A percentile compares a stretch with the other conserved stretches of the same genome.
These are phyloP conservation scores for Coccomyxa subellipsoidea DNA, from an alignment of 163 green algal genomes.

Conservation along the genomic window DNA sequence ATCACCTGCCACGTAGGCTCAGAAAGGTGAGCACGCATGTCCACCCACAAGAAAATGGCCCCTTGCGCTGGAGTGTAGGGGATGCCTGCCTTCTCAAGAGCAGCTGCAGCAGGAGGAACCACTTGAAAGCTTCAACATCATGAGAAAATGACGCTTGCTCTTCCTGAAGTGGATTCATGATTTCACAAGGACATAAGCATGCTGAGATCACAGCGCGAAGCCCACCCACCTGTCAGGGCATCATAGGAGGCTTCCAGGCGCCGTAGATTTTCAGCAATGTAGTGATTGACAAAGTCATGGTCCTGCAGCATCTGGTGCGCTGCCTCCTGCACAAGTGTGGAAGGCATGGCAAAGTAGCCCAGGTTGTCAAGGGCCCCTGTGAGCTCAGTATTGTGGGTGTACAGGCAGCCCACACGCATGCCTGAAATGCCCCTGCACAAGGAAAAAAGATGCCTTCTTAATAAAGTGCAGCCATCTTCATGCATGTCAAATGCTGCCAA, in stretches of 20 bases:
- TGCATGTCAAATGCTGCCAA: background rate
- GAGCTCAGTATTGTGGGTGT: slow-evolving; percentile 53
- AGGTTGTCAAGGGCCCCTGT: slow-evolving; percentile 45
- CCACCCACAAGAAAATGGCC: slow-evolving; percentile 76
- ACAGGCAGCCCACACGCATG: slow-evolving; percentile 65
- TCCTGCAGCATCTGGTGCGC: slow-evolving; percentile 53
- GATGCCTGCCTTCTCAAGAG: slow-evolving; percentile 52
- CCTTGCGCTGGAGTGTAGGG: slow-evolving; percentile 40
- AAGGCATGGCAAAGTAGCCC: slow-evolving; percentile 48
- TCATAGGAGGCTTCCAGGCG: slow-evolving; percentile 42
- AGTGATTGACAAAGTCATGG: slow-evolving; percentile 45
- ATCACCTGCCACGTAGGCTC: slow-evolving; percentile 49
- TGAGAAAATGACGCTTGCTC: too few species aligned
- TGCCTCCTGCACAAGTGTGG: slow-evolving; percentile 45
- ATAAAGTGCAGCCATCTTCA: background rate
- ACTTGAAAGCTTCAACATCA: background rate
- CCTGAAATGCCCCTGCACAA: slow-evolving; percentile 29
- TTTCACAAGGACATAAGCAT: too few species aligned
- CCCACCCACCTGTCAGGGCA: slow-evolving; percentile 29
- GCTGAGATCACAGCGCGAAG: too few species aligned
- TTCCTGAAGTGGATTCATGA: too few species aligned
- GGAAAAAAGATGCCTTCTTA: background rate
- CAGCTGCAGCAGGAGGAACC: slow-evolving; percentile 22
- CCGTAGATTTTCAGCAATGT: slow-evolving; percentile 45
- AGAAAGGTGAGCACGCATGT: slow-evolving; percentile 42